Conservation (phyloP, 1,284 basidiomycete genomes). For the Ustilago sp. region DNA sequence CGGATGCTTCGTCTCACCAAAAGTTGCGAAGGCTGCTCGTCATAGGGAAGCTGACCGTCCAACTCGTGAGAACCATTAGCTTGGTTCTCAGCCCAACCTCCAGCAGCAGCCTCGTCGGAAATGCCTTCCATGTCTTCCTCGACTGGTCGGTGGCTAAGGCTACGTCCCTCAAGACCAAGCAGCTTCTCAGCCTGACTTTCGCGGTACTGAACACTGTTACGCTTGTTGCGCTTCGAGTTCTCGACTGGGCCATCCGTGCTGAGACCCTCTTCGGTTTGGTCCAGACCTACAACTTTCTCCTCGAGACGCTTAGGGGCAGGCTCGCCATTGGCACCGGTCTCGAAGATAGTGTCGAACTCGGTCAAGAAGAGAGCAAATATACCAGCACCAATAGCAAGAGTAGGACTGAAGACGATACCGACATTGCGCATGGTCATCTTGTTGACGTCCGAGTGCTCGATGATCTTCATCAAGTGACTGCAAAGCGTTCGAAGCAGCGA, state of each 20-base stretch:
- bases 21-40: constrained; percentile 4
- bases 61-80: not conserved
- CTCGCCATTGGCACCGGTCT: constrained; percentile 58
- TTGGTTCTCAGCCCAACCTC: constrained; percentile 20
- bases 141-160: constrained; percentile 26
- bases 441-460: constrained; percentile 87
- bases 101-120: constrained; percentile 15
- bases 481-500: constrained; percentile 90
- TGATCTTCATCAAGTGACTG: constrained; percentile 94
- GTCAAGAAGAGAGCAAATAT: constrained; percentile 65
- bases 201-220: constrained; percentile 47
- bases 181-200: constrained; percentile 49
- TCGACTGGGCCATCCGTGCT: constrained; percentile 1
- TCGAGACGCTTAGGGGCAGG: constrained; percentile 51
- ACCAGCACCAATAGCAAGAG: constrained; percentile 63
- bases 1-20: constrained; percentile 10
- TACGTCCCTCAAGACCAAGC: constrained; percentile 48
- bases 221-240: constrained; percentile 32
- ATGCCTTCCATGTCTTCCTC: constrained; percentile 49
- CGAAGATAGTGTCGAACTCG: constrained; percentile 63
- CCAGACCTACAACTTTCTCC: constrained; percentile 31
- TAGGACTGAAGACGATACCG: constrained; percentile 82
- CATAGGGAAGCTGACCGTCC: constrained; percentile 16
- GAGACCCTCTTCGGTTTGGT: constrained; percentile 4
- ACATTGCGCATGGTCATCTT: constrained; percentile 99